phyloP scores from a whole-genome alignment of 306 rosid genomes.

The Trifolium fragiferum region DNA sequence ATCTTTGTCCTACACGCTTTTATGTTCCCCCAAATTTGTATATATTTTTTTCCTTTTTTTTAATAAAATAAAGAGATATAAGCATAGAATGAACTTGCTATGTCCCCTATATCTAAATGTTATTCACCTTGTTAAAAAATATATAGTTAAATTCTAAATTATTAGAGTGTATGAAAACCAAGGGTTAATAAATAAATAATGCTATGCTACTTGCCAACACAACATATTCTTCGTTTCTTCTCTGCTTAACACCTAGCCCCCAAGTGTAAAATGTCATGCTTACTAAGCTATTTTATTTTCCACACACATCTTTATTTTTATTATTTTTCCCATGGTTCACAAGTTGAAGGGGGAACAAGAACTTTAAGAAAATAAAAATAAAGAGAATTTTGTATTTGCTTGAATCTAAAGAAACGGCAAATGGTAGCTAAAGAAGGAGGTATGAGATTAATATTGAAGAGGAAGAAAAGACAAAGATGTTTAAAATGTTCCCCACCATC shows the following conservation, averaged over 20 bases:
- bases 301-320: slow-evolving; percentile 18
- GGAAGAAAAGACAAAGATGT: slow-evolving; percentile 34
- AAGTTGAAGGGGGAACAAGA: slow-evolving; percentile 36
- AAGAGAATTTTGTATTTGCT: slow-evolving; percentile 37
- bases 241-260: slow-evolving; percentile 34
- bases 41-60: too few relatives aligned
- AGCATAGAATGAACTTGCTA: too few relatives aligned
- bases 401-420: slow-evolving; percentile 55
- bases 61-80: too few relatives aligned
- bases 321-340: slow-evolving; percentile 1
- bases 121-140: too few relatives aligned
- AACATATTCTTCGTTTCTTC: slow-evolving; percentile 3
- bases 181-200: too few relatives aligned
- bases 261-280: slow-evolving; percentile 54
- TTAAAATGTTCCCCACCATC: slow-evolving; percentile 67
- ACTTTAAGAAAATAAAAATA: not conserved
- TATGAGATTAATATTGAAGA: slow-evolving; percentile 36
- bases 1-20: too few relatives aligned
- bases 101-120: too few relatives aligned
- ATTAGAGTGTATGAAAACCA: too few relatives aligned
- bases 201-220: not conserved
- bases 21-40: too few relatives aligned
- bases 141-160: too few relatives aligned
- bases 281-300: slow-evolving; percentile 18
- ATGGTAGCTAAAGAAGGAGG: slow-evolving; percentile 24